Evolutionary conservation across 2,329 filamentous ascomycete species (phyloP).

Genomic region (Fusarium musae): DNA sequence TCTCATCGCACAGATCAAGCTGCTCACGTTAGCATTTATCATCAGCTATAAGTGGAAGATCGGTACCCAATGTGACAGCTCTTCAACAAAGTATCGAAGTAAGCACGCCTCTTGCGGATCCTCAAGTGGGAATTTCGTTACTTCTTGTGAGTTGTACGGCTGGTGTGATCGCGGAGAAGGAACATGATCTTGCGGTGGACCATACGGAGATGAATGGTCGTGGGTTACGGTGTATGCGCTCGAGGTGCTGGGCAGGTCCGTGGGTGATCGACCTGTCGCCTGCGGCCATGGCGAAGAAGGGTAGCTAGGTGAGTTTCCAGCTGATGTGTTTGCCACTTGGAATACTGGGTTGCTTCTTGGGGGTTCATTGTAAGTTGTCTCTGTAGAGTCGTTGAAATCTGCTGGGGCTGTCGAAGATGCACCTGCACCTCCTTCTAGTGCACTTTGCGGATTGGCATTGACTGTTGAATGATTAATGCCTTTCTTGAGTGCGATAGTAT

Average conservation of each 20-base stretch:
- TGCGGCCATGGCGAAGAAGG: slow-evolving; percentile 26
- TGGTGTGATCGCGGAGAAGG: slow-evolving; percentile 24
- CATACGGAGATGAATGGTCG: slow-evolving; percentile 28
- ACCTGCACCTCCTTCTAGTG: not conserved
- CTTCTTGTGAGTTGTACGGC: slow-evolving; percentile 10
- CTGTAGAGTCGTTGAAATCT: not conserved
- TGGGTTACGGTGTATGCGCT: slow-evolving; percentile 14
- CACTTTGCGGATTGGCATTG: slow-evolving; percentile 7
- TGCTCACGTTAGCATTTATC: slow-evolving; percentile 29
- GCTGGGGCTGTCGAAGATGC: not conserved
- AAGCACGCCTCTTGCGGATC: slow-evolving; percentile 53
- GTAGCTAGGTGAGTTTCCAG: slow-evolving; percentile 8
- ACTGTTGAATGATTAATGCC: not conserved
- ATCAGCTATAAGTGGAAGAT: rapidly evolving
- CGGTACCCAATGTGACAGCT: slow-evolving; percentile 53
- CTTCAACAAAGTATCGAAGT: slow-evolving; percentile 53
- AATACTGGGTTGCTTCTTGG: not conserved
- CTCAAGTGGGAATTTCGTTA: slow-evolving; percentile 44
- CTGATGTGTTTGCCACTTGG: not conserved
- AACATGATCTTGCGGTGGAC: slow-evolving; percentile 2
- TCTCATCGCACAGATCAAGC: slow-evolving; percentile 55
- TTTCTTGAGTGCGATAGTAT: rapidly evolving
- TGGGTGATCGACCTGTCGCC: slow-evolving; percentile 15
- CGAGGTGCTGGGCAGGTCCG: slow-evolving; percentile 12
- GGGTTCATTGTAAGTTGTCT: not conserved